Conservation (phyloP, 1,284 basidiomycete species). For the Heterobasidion annosum region DNA sequence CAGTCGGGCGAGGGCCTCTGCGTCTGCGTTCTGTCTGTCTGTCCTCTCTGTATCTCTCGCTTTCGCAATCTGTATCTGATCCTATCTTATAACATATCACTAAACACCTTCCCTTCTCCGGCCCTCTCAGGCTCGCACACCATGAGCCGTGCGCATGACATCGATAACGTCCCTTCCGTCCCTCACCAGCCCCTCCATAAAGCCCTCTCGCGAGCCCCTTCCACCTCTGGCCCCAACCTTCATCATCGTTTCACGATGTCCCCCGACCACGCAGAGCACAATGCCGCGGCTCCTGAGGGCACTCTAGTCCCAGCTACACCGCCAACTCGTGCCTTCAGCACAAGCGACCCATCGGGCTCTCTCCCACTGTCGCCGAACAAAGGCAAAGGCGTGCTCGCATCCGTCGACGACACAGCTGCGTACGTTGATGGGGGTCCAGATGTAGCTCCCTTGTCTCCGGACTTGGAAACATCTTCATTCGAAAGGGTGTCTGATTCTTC, state of each 20-base stretch:
- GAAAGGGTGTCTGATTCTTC: conserved; percentile 6
- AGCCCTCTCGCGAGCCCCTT: background rate
- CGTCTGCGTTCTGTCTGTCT: conserved; percentile 4
- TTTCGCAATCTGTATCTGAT: conserved; percentile 14
- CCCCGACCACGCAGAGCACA: background rate
- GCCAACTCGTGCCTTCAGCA: background rate
- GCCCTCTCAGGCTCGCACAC: conserved; percentile 12
- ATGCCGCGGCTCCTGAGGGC: background rate
- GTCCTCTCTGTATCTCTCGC: conserved; percentile 1
- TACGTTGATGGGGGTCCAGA: conserved; percentile 29
- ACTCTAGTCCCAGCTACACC: too few species aligned
- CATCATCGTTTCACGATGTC: background rate
- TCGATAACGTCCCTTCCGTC: conserved; percentile 47
- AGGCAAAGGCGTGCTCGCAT: conserved; percentile 37
- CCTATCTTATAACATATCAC: conserved; percentile 5
- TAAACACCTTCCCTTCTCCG: conserved; percentile 2
- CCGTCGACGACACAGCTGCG: conserved; percentile 14
- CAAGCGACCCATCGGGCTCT: background rate
- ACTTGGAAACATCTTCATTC: conserved; percentile 8
- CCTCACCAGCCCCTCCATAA: conserved; percentile 46
- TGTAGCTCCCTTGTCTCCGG: conserved; percentile 26
- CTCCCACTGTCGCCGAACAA: conserved; percentile 21
- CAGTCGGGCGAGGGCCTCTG: background rate
- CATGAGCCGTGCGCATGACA: conserved; percentile 36
- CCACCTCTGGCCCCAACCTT: background rate